Base-by-base conservation (phyloP, 495 filamentous ascomycete genomes). In the Bathelium albidoporum region DNA sequence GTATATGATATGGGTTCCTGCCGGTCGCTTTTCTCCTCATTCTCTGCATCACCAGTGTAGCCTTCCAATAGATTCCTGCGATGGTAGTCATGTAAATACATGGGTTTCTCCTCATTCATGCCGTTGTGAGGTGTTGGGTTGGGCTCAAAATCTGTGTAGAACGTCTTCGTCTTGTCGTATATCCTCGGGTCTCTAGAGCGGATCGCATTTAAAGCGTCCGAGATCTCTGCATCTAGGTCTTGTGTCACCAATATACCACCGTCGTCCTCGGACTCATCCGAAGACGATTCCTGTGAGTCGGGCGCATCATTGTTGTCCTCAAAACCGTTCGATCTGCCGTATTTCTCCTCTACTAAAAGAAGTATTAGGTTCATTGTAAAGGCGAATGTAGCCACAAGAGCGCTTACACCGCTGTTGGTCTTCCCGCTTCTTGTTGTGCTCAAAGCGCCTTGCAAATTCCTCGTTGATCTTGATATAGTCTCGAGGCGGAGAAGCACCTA, bases 371-470 rank as follows among this genome's bases (percentile, higher is more conserved):
- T 52, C 10, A 7, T 20, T 52, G 28, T 41, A 16, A 63, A n/a
- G 39, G 32, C 59, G 60, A 64, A 1, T 28, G 18, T 52, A 20
- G 58, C 49, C 28, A 24, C 16, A 29, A 62, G 41, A 58, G 62
- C 63, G 60, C 85, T 77, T 76, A 93, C 91, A 75, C 71, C 85
- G 81, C n/a, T 88, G 83, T 61, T 87, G 78, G 71, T 98, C 94
- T 75, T 94, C 91, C 31, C 94, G 84, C 77, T 93, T 94, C 79
- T 97, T 96, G 77, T 98, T 98, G 72, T 96, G 80, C 73, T 97
- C 92, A 69, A 97, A 97, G 41, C 90, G 80, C 67, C 83, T 83
- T 61, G 94, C 94, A 73, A 87, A 98, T 60, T 93, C 89, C 70
- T 89, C 80, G 74, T 98, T 98, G 77, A 98, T 85, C 70, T 88